These are phyloP conservation scores for Datura wrightii DNA, from an alignment of 257 asterid species.

Conservation along the genomic window DNA sequence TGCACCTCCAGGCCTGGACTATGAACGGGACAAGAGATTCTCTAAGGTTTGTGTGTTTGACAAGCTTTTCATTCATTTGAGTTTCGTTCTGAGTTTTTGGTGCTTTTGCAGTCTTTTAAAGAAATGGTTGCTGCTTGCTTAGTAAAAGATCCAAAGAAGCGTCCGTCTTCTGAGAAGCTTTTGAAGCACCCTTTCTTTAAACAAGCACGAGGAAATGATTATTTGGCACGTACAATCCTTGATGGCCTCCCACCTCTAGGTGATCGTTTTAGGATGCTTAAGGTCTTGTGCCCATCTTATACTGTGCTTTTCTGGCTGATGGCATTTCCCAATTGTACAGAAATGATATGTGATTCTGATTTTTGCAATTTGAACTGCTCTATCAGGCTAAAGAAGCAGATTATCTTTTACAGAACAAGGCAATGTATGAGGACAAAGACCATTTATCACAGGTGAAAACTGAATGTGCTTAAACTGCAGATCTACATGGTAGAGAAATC, in stretches of 20 bases:
- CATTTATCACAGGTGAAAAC: slow-evolving; percentile 83
- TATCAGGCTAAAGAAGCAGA: slow-evolving; percentile 96
- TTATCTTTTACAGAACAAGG: slow-evolving; percentile 74
- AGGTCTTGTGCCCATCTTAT: slow-evolving; percentile 74
- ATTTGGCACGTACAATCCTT: slow-evolving; percentile 71
- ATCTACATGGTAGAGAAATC: slow-evolving; percentile 16
- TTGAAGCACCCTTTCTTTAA: slow-evolving; percentile 93
- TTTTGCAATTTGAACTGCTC: slow-evolving; percentile 36
- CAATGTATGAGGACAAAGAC: slow-evolving; percentile 85
- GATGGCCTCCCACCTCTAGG: slow-evolving; percentile 86
- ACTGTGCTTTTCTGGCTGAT: slow-evolving; percentile 24
- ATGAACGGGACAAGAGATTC: slow-evolving; percentile 93
- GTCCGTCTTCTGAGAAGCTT: slow-evolving; percentile 94
- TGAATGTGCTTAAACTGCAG: slow-evolving; percentile 24
- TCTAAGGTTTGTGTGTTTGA: slow-evolving; percentile 74
- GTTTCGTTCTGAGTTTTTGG: slow-evolving; percentile 42
- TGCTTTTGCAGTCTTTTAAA: slow-evolving; percentile 78
- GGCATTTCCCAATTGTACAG: neutral
- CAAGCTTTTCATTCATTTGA: slow-evolving; percentile 34
- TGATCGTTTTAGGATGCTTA: slow-evolving; percentile 95
- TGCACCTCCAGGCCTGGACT: slow-evolving; percentile 99
- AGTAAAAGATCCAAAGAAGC: slow-evolving; percentile 99
- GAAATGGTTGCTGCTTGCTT: slow-evolving; percentile 97
- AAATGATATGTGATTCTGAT: neutral
- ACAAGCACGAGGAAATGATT: slow-evolving; percentile 70